Conservation (phyloP, 2,329 filamentous ascomycete genomes). For the Metarhizium rileyi region DNA sequence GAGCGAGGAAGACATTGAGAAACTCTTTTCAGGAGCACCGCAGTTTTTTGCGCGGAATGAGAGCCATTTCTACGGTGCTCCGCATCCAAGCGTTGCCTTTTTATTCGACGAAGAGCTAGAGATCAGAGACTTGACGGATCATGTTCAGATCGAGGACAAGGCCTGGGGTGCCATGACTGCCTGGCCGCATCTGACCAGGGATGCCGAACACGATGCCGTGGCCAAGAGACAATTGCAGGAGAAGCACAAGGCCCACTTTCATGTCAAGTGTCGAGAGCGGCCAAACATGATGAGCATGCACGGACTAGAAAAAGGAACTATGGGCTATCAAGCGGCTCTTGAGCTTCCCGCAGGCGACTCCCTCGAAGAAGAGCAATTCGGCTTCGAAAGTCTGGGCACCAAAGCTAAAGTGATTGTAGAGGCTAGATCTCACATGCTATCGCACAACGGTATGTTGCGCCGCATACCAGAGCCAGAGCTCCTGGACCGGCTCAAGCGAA, state of each 20-base stretch:
- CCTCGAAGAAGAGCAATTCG: conserved; percentile 52
- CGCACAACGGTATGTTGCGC: conserved; percentile 42
- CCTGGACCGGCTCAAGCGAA: conserved; percentile 48
- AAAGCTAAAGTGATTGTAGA: conserved; percentile 47
- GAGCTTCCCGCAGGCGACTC: conserved; percentile 56
- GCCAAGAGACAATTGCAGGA: conserved; percentile 32
- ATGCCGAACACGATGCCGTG: conserved; percentile 35
- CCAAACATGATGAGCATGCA: conserved; percentile 67
- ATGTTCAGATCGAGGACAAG: conserved; percentile 51
- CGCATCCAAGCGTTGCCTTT: conserved; percentile 54
- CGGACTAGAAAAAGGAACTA: conserved; percentile 59
- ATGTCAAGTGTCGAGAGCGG: conserved; percentile 48
- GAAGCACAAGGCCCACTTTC: conserved; percentile 45
- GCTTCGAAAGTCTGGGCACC: conserved; percentile 44
- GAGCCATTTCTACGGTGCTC: conserved; percentile 48
- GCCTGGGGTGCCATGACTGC: conserved; percentile 54
- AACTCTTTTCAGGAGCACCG: conserved; percentile 66
- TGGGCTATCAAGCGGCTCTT: conserved; percentile 59
- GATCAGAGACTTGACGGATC: conserved; percentile 55
- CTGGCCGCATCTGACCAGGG: conserved; percentile 50
- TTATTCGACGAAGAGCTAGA: conserved; percentile 55
- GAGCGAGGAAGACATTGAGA: conserved; percentile 50
- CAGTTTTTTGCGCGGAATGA: conserved; percentile 57
- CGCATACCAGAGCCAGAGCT: conserved; percentile 47
- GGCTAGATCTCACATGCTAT: conserved; percentile 47